Conservation (phyloP, 1,139 yeast species). For the Eremothecium coryli region DNA sequence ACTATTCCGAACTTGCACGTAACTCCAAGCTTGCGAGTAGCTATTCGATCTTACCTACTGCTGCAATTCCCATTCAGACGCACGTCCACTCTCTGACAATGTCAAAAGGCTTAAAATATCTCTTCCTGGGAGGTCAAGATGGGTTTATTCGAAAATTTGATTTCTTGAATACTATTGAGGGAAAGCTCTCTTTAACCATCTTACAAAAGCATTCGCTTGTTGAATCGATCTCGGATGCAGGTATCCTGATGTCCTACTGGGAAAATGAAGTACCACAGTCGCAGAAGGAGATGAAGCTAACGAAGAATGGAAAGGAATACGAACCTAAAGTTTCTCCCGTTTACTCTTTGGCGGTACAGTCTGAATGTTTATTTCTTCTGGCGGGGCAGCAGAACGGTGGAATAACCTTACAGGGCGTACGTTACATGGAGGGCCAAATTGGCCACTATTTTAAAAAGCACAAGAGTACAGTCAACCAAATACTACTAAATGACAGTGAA, state of each 20-base stretch:
- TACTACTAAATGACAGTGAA: slow-evolving; percentile 45
- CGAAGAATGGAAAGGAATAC: slow-evolving; percentile 38
- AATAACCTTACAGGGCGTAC: slow-evolving; percentile 69
- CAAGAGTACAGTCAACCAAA: slow-evolving; percentile 62
- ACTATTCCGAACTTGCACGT: slow-evolving; percentile 35
- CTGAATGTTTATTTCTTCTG: slow-evolving; percentile 74
- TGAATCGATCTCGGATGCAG: slow-evolving; percentile 78
- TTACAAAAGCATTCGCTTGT: slow-evolving; percentile 86
- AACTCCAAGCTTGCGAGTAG: slow-evolving; percentile 41
- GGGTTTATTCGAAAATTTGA: slow-evolving; percentile 89
- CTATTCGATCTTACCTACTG: slow-evolving; percentile 56
- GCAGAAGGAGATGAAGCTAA: slow-evolving; percentile 36
- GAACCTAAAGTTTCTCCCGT: slow-evolving; percentile 76
- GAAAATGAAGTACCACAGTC: slow-evolving; percentile 82
- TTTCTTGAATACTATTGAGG: slow-evolving; percentile 75
- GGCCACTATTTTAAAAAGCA: slow-evolving; percentile 70
- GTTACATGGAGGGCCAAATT: slow-evolving; percentile 75
- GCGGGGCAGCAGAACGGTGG: slow-evolving; percentile 84
- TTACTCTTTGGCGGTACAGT: slow-evolving; percentile 74
- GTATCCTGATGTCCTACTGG: slow-evolving; percentile 81
- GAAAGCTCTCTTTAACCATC: slow-evolving; percentile 81
- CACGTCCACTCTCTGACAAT: slow-evolving; percentile 71
- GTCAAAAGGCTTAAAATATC: slow-evolving; percentile 76
- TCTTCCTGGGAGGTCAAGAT: slow-evolving; percentile 93
- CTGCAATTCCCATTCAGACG: slow-evolving; percentile 62